Base-by-base conservation (phyloP, 371 early-diverging fungal genomes). In the Syncephalastrum sp. region DNA sequence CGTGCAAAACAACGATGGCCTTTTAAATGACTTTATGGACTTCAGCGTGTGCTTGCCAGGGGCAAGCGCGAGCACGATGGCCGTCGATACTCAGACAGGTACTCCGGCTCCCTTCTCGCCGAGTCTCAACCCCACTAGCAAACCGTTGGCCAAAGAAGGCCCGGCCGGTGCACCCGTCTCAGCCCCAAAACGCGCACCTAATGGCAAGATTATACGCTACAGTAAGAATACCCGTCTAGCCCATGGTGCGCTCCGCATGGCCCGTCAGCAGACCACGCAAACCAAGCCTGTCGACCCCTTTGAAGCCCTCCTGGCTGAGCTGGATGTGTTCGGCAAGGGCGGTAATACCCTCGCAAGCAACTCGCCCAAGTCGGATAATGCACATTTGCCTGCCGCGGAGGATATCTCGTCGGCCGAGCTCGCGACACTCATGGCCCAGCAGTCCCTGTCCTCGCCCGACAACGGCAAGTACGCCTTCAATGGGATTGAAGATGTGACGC, bases 131-230 rank as follows among this genome's bases (percentile, higher is more conserved):
- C 15, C 21, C 10, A 27, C 51, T 8, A 17, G 33, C 15, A 12
- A 51, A 1, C 51, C 51, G 0, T 15, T 19, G 17, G 10, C 10
- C 38, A 33, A 33, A 33, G 38, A 33, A 4, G 7, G 29, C 8
- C 38, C 12, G 13, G 50, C 16, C 29, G 55, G 1, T 17, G n/a
- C 33, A 7, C 44, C 64, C 6, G 23, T 59, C 5, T 60, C 64
- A 17, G 64, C 56, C 17, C 76, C 76, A 1, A 75, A 75, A 54
- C 49, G 76, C 25, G 61, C 76, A 1, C 53, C 63, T n/a, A 70
- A 72, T 42, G 76, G 76, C 25, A 72, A 72, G 59, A 65, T 62
- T 16, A 75, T 75, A 51, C 66, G 73, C 16, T 75, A 75, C 44
- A 75, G 70, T 46, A 75, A 70, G 45, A 72, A 75, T 42, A 61